A percentile compares a stretch with the other conserved stretches of the same genome.
phyloP scores from a whole-genome alignment of 306 rosid species.

The Cicer pinnatifidum region DNA sequence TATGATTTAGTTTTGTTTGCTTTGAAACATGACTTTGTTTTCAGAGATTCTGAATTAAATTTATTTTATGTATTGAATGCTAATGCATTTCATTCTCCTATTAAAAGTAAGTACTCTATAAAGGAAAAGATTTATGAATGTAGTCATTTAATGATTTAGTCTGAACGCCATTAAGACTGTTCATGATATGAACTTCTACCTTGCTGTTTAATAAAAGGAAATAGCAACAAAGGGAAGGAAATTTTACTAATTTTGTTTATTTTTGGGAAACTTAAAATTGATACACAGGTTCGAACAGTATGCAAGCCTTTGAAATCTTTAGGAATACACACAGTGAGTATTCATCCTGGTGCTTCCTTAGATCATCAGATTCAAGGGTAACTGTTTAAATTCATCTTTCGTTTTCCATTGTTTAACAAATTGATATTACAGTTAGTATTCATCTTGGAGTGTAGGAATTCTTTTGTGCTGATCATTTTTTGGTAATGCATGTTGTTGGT shows the following conservation, averaged over 20 bases:
- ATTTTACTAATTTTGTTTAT: conserved; percentile 16
- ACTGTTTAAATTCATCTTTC: conserved; percentile 16
- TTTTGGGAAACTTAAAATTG: conserved; percentile 21
- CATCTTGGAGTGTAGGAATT: neutral
- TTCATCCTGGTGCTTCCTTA: conserved; percentile 84
- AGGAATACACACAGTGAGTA: conserved; percentile 93
- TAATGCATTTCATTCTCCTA: conserved; percentile 19
- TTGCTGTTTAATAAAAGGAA: conserved; percentile 19
- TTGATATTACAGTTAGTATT: conserved; percentile 20
- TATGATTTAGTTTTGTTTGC: conserved; percentile 14
- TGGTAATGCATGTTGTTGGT: conserved; percentile 4
- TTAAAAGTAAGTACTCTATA: neutral
- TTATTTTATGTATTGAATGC: conserved; percentile 19
- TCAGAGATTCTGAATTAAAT: neutral
- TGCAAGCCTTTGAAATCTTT: conserved; percentile 88
- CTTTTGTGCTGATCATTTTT: conserved; percentile 19
- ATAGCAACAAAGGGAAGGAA: conserved; percentile 5
- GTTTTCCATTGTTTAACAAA: conserved; percentile 9
- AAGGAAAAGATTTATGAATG: neutral
- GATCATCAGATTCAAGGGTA: conserved; percentile 98
- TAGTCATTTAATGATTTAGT: conserved; percentile 6
- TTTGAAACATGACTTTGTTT: conserved; percentile 22
- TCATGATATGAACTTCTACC: conserved; percentile 12
- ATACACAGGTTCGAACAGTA: conserved; percentile 67
- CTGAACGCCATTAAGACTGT: no score